Base-by-base conservation (phyloP, 2,329 filamentous ascomycete genomes). In the Fusarium sp. region DNA sequence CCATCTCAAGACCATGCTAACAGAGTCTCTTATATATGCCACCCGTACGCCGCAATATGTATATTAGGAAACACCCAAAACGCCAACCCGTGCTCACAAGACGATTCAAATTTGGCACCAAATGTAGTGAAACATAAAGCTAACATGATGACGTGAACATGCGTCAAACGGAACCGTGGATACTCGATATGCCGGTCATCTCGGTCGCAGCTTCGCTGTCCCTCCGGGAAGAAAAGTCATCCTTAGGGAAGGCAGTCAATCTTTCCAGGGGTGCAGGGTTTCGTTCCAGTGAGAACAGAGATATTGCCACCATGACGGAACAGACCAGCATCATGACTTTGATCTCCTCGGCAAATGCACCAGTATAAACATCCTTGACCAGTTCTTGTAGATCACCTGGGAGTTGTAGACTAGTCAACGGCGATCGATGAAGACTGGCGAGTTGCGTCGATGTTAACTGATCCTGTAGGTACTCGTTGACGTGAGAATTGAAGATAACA, bases 401-500 rank as follows among this genome's bases (percentile, higher is more conserved):
- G 29, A 83, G 74, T 25, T 75, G 72, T 11, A 80, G 71, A 21
- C 77, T 74, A 21, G 79, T 77, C 1, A 81, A 76, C 1, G 82
- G 83, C 25, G 80, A 83, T 23, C 80, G 81, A 60, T 82, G 82
- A 20, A 85, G 76, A 14, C 76, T 74, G 11, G 76, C 74, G n/a
- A 84, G 72, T 53, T 84, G 78, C 13, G 72, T 61, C 5, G 73
- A 52, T 13, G 77, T 78, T 54, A 85, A 71, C 29, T 75, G 66
- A 25, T 67, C 66, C 14, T 75, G 70, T 13, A 86, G 75, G 35
- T 79, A 73, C 27, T 68, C 65, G 42, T 81, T 78, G 40, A 82
- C 78, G 52, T 80, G 78, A 31, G 75, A 69, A 70, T 87, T 87
- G 74, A 88, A 85, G 13, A 90, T 80, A 15, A 88, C 82, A n/a